Percentiles rank a stretch among this genome's conserved stretches.
Evolutionary conservation across 495 filamentous ascomycete genomes (phyloP).

Genomic region (Oleoguttula mirabilis): DNA sequence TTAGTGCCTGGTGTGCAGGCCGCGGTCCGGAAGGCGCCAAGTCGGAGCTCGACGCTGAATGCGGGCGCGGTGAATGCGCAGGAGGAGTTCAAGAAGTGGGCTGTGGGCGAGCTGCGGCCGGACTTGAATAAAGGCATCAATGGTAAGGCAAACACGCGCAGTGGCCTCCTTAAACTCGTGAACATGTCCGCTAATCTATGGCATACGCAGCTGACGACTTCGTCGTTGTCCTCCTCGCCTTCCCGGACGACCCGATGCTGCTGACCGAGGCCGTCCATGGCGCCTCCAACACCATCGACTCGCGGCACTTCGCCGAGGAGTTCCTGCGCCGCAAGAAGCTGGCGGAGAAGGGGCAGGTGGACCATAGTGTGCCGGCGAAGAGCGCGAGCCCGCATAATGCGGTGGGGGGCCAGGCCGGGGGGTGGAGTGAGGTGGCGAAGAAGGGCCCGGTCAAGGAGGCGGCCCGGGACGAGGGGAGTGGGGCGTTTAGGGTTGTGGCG

Average conservation of each 20-base stretch:
- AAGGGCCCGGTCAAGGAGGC: slow-evolving; percentile 48
- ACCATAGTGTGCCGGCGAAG: slow-evolving; percentile 29
- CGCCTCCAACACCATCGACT: slow-evolving; percentile 74
- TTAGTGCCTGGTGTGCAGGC: slow-evolving; percentile 16
- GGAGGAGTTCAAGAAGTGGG: slow-evolving; percentile 92
- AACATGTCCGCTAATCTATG: too few species aligned
- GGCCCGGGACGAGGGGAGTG: slow-evolving; percentile 36
- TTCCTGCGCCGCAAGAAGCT: slow-evolving; percentile 85
- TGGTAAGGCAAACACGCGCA: too few species aligned
- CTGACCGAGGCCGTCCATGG: slow-evolving; percentile 83
- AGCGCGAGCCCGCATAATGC: slow-evolving; percentile 24
- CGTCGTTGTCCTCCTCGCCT: slow-evolving; percentile 55
- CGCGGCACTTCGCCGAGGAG: slow-evolving; percentile 84
- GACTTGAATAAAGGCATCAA: slow-evolving; percentile 50
- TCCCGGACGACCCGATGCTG: slow-evolving; percentile 65
- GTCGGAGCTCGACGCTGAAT: slow-evolving; percentile 30
- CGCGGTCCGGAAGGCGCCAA: slow-evolving; percentile 30
- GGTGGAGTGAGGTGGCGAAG: slow-evolving; percentile 97
- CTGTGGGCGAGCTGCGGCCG: slow-evolving; percentile 56
- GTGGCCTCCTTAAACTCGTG: too few species aligned
- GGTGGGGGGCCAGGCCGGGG: slow-evolving; percentile 43
- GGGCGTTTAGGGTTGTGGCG: slow-evolving; percentile 72
- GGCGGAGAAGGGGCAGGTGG: slow-evolving; percentile 76
- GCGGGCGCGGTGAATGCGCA: slow-evolving; percentile 41
- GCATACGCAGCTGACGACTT: slow-evolving; percentile 68